Percentiles rank a stretch among this genome's conserved stretches.
Evolutionary conservation across 352 stramenopile genomes (phyloP).

Genomic region (Globisporangium apiculatum): DNA sequence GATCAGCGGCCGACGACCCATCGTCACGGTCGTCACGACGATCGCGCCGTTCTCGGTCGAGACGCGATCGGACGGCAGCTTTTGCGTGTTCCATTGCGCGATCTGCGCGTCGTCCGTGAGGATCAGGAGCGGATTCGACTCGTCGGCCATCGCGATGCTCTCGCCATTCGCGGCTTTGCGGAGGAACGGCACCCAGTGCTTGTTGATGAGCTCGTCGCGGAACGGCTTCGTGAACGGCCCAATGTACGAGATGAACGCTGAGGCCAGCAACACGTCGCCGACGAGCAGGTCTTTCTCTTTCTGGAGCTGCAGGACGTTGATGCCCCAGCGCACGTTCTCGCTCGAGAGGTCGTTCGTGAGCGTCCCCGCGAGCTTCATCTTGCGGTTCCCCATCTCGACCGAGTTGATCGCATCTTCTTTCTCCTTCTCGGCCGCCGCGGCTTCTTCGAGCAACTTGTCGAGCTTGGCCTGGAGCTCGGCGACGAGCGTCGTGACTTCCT

Average conservation of each 20-base stretch:
- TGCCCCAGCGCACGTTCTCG: conserved; percentile 94
- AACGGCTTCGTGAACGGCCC: conserved; percentile 94
- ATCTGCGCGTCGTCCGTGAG: conserved; percentile 90
- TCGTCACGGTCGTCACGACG: conserved; percentile 87
- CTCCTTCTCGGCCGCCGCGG: conserved; percentile 86
- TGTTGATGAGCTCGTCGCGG: conserved; percentile 90
- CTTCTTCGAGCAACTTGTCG: conserved; percentile 87
- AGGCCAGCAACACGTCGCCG: conserved; percentile 91
- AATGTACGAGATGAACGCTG: conserved; percentile 94
- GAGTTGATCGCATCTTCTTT: conserved; percentile 92
- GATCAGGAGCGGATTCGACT: conserved; percentile 87
- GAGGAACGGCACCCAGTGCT: conserved; percentile 90
- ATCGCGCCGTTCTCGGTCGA: conserved; percentile 93
- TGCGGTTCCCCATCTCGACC: conserved; percentile 89
- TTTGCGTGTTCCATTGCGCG: conserved; percentile 92
- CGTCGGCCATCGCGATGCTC: conserved; percentile 88
- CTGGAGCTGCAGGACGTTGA: conserved; percentile 91
- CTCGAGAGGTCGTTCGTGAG: conserved; percentile 92
- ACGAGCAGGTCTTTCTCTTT: conserved; percentile 90
- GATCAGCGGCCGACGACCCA: conserved; percentile 88
- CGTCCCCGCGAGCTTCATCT: conserved; percentile 93
- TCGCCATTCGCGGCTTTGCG: conserved; percentile 79
- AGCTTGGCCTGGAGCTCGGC: conserved; percentile 91
- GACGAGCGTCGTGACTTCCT: conserved; percentile 87
- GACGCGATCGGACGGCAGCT: conserved; percentile 89